Conservation (phyloP, 2,329 filamentous ascomycete species). For the Paracorniculantispora psalliotae region DNA sequence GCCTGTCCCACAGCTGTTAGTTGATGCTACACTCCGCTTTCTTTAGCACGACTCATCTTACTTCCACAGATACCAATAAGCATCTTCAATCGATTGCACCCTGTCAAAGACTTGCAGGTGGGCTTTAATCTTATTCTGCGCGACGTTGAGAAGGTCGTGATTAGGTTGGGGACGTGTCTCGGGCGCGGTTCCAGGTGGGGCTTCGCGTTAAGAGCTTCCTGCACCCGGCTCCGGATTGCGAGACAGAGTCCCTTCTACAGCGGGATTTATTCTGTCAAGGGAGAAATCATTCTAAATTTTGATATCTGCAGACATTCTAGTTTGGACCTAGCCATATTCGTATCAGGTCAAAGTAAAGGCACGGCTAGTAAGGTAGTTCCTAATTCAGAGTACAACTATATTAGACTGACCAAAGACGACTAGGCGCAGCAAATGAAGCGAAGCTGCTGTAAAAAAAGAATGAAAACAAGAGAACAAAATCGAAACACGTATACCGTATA, state of each 20-base stretch:
- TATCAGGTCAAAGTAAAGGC: background rate
- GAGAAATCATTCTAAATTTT: background rate
- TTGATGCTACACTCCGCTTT: background rate
- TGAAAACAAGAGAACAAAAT: background rate
- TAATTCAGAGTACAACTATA: no score
- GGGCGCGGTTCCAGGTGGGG: conserved; percentile 10
- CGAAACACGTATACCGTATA: no score
- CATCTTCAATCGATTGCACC: conserved; percentile 42
- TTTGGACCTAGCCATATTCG: no score
- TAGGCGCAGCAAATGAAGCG: no score
- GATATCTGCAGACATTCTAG: no score
- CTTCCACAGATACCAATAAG: conserved; percentile 73
- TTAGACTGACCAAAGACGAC: no score
- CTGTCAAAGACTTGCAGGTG: background rate
- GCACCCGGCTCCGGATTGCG: background rate
- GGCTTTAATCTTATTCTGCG: background rate
- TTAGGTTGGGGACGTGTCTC: conserved; percentile 6
- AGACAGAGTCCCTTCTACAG: background rate
- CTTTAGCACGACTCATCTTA: conserved; percentile 30
- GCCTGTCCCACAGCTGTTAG: conserved; percentile 43
- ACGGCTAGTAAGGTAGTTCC: no score
- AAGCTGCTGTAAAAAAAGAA: no score
- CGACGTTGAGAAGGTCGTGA: background rate
- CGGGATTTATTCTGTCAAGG: background rate
- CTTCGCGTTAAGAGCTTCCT: conserved; percentile 4